These are phyloP conservation scores for Chrysoporthe austroafricana DNA, from an alignment of 2,329 filamentous ascomycete species.

Conservation along the genomic window DNA sequence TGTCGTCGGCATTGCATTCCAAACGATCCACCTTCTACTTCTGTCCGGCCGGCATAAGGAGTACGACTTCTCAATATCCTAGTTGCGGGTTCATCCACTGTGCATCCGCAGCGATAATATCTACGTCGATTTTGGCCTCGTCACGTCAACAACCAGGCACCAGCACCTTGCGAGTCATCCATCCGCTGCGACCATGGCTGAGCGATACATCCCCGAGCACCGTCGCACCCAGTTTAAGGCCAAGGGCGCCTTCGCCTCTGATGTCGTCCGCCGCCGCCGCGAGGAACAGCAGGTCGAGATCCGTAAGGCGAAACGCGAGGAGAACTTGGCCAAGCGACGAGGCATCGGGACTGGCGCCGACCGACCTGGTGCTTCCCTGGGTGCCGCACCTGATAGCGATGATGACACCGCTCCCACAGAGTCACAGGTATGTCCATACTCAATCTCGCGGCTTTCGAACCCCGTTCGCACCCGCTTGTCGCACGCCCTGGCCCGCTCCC, in stretches of 20 bases:
- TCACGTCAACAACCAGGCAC: conserved; percentile 14
- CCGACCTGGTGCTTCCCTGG: conserved; percentile 79
- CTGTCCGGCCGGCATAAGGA: neutral
- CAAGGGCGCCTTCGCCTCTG: conserved; percentile 98
- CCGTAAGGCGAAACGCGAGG: conserved; percentile 96
- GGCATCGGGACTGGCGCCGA: conserved; percentile 84
- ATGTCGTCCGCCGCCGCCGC: conserved; percentile 95
- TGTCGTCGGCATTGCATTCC: conserved; percentile 14
- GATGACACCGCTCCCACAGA: conserved; percentile 95
- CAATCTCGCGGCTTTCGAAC: conserved; percentile 20
- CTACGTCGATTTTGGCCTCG: conserved; percentile 1
- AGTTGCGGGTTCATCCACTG: neutral
- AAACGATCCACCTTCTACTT: neutral
- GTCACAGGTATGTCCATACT: conserved; percentile 73
- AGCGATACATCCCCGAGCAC: conserved; percentile 99
- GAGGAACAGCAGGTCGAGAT: conserved; percentile 99
- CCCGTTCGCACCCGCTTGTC: conserved; percentile 21
- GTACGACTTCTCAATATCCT: neutral
- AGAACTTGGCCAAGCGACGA: conserved; percentile 97
- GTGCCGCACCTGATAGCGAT: conserved; percentile 92
- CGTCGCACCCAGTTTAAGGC: conserved; percentile 99
- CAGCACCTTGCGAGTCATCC: conserved; percentile 2
- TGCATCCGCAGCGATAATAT: conserved; percentile 3
- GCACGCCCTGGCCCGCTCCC: conserved; percentile 6
- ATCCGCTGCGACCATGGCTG: conserved; percentile 73